Conservation (phyloP, 2,329 filamentous ascomycete genomes). For the Fusarium beomiforme region DNA sequence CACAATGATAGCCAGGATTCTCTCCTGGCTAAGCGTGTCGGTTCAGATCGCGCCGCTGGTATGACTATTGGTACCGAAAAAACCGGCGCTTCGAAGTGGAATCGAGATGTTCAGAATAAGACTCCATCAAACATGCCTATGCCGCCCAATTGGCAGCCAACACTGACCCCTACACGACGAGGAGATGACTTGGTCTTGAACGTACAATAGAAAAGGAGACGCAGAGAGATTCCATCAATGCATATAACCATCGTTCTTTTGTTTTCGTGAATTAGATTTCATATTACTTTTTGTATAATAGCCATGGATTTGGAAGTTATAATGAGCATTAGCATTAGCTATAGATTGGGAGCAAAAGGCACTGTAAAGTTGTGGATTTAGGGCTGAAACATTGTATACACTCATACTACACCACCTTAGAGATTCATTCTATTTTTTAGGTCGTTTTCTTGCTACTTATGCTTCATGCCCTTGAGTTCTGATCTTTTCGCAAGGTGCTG, state of each 20-base stretch:
- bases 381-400: constrained; percentile 38
- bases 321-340: constrained; percentile 36
- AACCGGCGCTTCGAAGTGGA: constrained; percentile 20
- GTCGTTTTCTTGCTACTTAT: background rate
- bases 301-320: constrained; percentile 29
- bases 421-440: constrained; percentile 33
- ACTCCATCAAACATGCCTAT: constrained; percentile 20
- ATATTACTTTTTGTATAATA: constrained; percentile 37
- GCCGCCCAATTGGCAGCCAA: constrained; percentile 57
- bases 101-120: constrained; percentile 20
- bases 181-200: constrained; percentile 73
- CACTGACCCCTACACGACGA: constrained; percentile 71
- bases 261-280: constrained; percentile 12
- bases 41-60: constrained; percentile 58
- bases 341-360: constrained; percentile 33
- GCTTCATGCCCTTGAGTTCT: background rate
- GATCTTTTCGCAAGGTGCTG: constrained; percentile 3
- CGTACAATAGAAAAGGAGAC: constrained; percentile 53
- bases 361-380: background rate
- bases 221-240: constrained; percentile 3
- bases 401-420: constrained; percentile 31
- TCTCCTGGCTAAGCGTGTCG: constrained; percentile 64
- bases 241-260: constrained; percentile 9
- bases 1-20: constrained; percentile 48
- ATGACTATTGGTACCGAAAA: constrained; percentile 51